Percentiles rank a stretch among this genome's conserved stretches.
Evolutionary conservation across 1,284 basidiomycete genomes (phyloP).

Genomic region (Peniophora sp.): DNA sequence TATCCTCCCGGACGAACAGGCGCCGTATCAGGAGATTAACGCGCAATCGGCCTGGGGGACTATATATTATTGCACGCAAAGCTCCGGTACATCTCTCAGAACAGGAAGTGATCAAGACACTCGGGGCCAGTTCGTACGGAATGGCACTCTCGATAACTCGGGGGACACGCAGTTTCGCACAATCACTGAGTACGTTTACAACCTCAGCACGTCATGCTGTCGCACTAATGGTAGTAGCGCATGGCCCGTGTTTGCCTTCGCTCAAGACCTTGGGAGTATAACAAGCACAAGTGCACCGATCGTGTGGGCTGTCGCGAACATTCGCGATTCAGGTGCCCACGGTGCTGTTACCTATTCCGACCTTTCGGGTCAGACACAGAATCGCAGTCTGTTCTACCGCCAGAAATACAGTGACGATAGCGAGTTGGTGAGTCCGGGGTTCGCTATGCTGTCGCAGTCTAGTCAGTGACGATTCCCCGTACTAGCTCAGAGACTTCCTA

Average conservation of each 20-base stretch:
- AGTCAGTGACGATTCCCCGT: background rate
- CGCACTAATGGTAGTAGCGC: too few species aligned
- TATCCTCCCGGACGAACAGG: background rate
- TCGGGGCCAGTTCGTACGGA: background rate
- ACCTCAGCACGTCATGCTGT: too few species aligned
- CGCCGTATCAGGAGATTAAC: background rate
- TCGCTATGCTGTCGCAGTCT: background rate
- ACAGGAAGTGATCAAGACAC: background rate
- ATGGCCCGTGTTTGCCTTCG: constrained; percentile 2
- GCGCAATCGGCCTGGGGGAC: background rate
- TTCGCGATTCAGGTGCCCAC: constrained; percentile 4
- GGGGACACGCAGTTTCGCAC: background rate
- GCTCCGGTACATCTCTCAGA: background rate
- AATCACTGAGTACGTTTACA: too few species aligned
- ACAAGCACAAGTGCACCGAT: constrained; percentile 3
- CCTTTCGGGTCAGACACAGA: background rate
- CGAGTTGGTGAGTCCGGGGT: background rate
- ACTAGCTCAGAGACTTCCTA: constrained; percentile 3
- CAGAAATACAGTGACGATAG: background rate
- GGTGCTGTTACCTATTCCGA: constrained; percentile 4
- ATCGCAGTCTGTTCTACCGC: background rate
- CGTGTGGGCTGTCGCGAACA: constrained; percentile 8
- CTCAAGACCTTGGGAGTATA: constrained; percentile 8
- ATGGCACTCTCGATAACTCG: background rate
- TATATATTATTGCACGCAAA: background rate